A percentile compares a stretch with the other conserved stretches of the same genome.
Conservation (phyloP, 345 rosid genomes). For the Eucalyptus marginata region DNA sequence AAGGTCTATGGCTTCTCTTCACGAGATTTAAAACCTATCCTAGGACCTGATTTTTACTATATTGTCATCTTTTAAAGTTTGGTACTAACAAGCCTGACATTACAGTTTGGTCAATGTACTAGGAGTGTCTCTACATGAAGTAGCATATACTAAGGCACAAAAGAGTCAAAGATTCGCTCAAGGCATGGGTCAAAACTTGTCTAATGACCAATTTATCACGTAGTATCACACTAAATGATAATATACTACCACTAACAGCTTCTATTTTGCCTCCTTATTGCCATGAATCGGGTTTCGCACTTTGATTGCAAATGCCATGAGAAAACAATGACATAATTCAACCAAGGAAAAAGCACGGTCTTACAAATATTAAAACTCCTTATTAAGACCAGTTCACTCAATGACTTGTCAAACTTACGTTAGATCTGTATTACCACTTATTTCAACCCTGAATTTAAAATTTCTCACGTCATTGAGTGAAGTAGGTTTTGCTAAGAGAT, state of each 20-base stretch:
- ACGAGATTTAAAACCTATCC: neutral
- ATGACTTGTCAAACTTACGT: neutral
- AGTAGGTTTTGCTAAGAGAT: neutral
- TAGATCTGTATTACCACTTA: neutral
- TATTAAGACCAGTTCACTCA: neutral
- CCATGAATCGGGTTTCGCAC: neutral
- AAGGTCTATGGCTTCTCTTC: neutral
- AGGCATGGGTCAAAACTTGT: neutral
- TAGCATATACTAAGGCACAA: neutral
- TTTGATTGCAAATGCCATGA: neutral
- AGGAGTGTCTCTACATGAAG: neutral
- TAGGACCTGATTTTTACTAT: neutral
- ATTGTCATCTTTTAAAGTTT: neutral
- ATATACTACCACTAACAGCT: neutral
- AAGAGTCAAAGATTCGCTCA: neutral
- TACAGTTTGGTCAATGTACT: rapidly evolving
- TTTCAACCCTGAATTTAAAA: neutral
- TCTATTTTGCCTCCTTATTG: neutral
- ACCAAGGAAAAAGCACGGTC: neutral
- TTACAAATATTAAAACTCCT: neutral
- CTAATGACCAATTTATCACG: neutral
- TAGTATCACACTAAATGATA: neutral
- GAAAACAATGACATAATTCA: neutral
- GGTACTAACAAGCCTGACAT: neutral
- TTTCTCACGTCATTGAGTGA: neutral